Evolutionary conservation across 2,329 filamentous ascomycete species (phyloP).

Genomic region (Pseudogymnoascus sp.): DNA sequence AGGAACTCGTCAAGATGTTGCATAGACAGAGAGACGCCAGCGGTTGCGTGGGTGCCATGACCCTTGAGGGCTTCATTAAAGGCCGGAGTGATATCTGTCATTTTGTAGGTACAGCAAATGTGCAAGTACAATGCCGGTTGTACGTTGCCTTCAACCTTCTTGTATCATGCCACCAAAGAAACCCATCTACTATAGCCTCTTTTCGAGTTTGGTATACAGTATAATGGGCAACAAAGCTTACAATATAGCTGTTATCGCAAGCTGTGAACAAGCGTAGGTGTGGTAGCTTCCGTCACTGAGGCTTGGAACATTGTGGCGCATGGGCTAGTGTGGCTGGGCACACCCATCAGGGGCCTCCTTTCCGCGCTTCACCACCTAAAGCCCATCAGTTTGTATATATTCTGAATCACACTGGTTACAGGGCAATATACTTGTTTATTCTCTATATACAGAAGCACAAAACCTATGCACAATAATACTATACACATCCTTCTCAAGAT

Average conservation of each 20-base stretch:
- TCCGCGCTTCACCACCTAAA: neutral
- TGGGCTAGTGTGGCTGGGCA: neutral
- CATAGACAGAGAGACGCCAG: constrained; percentile 25
- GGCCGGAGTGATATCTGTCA: constrained; percentile 57
- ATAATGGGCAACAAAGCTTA: neutral
- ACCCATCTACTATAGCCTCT: neutral
- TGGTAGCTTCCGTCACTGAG: constrained; percentile 4
- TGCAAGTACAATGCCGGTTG: neutral
- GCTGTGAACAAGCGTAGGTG: neutral
- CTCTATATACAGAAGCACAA: neutral
- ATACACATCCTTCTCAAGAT: constrained; percentile 31
- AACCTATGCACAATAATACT: constrained; percentile 27
- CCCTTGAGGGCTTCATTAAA: constrained; percentile 62
- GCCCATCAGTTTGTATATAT: neutral
- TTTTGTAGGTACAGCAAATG: constrained; percentile 19
- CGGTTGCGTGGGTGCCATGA: constrained; percentile 44
- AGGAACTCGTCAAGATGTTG: constrained; percentile 73
- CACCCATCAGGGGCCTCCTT: neutral
- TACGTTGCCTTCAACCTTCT: neutral
- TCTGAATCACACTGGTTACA: neutral
- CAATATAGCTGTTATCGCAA: neutral
- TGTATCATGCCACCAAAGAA: neutral
- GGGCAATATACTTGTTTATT: neutral
- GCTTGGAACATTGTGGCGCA: constrained; percentile 1
- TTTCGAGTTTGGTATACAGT: neutral